Conservation (phyloP, 1,284 basidiomycete species). For the Fomitopsis pinicola region DNA sequence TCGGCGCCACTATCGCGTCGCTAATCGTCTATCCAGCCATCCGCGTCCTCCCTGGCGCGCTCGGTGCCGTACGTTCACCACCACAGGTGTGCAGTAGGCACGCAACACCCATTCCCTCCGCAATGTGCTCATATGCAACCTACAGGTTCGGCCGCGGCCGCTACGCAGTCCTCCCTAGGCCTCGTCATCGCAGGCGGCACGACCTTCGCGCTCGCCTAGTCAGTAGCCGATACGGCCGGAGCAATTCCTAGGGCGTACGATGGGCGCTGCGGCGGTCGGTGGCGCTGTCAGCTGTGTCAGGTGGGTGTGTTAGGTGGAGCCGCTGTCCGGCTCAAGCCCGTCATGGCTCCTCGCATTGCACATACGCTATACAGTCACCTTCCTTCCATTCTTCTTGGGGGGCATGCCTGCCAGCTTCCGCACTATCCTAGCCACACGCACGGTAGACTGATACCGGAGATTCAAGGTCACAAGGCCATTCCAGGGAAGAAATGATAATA, state of each 20-base stretch:
- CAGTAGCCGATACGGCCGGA: too few relatives aligned
- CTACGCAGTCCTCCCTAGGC: constrained; percentile 11
- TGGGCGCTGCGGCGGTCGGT: neutral
- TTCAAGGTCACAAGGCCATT: too few relatives aligned
- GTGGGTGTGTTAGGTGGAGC: neutral
- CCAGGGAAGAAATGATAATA: too few relatives aligned
- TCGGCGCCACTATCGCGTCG: too few relatives aligned
- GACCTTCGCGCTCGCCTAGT: constrained; percentile 11
- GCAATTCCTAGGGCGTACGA: too few relatives aligned
- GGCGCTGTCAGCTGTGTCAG: neutral
- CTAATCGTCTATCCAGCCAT: too few relatives aligned
- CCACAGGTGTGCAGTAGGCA: neutral
- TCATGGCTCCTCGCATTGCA: neutral
- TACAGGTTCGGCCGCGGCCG: constrained; percentile 11
- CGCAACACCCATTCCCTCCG: neutral
- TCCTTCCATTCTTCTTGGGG: too few relatives aligned
- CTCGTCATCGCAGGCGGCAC: constrained; percentile 12
- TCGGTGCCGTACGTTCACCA: neutral
- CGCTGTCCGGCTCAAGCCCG: neutral
- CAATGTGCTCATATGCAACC: too few relatives aligned
- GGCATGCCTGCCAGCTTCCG: too few relatives aligned
- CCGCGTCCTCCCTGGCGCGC: neutral
- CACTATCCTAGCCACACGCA: too few relatives aligned
- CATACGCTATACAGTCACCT: too few relatives aligned
- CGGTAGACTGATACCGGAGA: too few relatives aligned